Evolutionary conservation across 2,329 filamentous ascomycete species (phyloP).

Genomic region (Exserohilum turcica): DNA sequence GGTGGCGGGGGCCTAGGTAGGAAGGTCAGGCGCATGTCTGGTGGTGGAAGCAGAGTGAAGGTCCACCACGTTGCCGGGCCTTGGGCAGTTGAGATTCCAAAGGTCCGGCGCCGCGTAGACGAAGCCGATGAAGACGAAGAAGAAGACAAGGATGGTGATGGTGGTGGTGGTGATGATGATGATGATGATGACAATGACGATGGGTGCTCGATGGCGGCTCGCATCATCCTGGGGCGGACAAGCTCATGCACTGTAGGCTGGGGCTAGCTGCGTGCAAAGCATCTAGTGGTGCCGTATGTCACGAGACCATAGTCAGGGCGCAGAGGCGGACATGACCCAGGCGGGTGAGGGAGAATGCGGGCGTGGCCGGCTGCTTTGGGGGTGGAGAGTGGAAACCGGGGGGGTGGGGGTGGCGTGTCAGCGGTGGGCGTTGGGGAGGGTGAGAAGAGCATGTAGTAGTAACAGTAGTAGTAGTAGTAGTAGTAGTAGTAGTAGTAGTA

Average conservation of each 20-base stretch:
- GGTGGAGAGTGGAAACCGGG: background rate
- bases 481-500: too few relatives aligned
- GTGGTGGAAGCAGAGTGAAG: constrained; percentile 37
- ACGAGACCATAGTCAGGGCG: constrained; percentile 27
- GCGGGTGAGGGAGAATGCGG: constrained; percentile 8
- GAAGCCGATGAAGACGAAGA: too few relatives aligned
- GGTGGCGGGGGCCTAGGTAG: constrained; percentile 28
- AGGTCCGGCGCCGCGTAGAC: constrained; percentile 5
- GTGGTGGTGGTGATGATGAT: too few relatives aligned
- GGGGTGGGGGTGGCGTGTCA: background rate
- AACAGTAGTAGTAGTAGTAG: too few relatives aligned
- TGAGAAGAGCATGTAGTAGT: too few relatives aligned
- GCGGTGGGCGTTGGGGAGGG: background rate
- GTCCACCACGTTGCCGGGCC: constrained; percentile 42
- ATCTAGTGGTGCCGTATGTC: constrained; percentile 21
- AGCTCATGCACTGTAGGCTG: constrained; percentile 31
- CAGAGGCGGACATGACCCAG: constrained; percentile 9
- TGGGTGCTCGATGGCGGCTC: constrained; percentile 17
- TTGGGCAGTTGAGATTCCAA: constrained; percentile 14
- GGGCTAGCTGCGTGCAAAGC: constrained; percentile 8
- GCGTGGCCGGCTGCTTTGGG: background rate
- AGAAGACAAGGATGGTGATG: too few relatives aligned
- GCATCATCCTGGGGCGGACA: constrained; percentile 41
- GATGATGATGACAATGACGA: too few relatives aligned
- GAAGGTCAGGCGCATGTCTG: constrained; percentile 45